phyloP scores from a whole-genome alignment of 805 yeast species.

The Zygosaccharomyces lentus region DNA sequence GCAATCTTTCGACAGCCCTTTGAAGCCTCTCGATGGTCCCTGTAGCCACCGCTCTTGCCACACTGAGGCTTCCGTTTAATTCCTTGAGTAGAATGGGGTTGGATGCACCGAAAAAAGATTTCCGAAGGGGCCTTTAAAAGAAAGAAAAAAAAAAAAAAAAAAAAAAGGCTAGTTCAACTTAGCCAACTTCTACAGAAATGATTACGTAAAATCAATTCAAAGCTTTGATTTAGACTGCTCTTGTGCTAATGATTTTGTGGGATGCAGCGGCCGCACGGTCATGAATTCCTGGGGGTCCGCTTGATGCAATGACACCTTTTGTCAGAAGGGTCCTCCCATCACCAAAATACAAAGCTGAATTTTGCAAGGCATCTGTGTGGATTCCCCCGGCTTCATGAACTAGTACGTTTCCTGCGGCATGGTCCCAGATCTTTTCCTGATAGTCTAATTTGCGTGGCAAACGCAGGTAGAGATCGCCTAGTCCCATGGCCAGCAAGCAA shows the following conservation, averaged over 20 bases:
- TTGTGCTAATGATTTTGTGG: constrained; percentile 20
- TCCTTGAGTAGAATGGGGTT: background rate
- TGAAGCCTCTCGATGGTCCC: background rate
- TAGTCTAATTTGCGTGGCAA: constrained; percentile 73
- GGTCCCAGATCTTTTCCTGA: constrained; percentile 97
- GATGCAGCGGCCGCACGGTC: constrained; percentile 26
- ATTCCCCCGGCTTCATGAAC: constrained; percentile 87
- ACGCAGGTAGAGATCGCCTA: constrained; percentile 87
- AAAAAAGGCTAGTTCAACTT: background rate
- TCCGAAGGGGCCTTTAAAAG: constrained; percentile 1
- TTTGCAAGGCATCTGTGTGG: constrained; percentile 75
- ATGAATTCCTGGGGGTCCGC: constrained; percentile 31
- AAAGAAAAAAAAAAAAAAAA: background rate
- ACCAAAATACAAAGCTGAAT: constrained; percentile 73
- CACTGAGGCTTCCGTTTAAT: background rate
- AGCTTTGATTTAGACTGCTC: constrained; percentile 6
- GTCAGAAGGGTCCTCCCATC: constrained; percentile 74
- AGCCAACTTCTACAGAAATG: background rate
- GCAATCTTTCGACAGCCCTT: background rate
- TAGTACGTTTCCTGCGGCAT: constrained; percentile 90
- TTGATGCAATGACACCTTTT: constrained; percentile 90
- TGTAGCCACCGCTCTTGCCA: background rate
- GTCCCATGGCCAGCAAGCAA: constrained; percentile 84
- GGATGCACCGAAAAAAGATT: background rate
- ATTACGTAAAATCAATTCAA: too few species aligned